Conservation (phyloP, 768 basidiomycete species). For the Mycena latifolia region DNA sequence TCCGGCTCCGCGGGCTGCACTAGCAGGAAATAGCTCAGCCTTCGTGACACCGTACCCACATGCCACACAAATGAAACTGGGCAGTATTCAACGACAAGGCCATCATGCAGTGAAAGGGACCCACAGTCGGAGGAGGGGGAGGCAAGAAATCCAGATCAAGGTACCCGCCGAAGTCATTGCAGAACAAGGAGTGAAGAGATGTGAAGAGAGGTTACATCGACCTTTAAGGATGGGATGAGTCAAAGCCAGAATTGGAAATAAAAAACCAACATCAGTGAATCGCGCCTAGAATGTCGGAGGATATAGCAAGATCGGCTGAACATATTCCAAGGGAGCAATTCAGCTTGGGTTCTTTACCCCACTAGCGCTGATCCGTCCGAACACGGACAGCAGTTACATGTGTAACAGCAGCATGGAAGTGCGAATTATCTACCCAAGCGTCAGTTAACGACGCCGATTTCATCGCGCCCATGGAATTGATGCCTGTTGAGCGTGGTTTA, state of each 20-base stretch:
- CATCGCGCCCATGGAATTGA: not conserved
- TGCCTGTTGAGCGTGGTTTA: not conserved
- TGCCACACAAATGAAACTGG: slow-evolving; percentile 54
- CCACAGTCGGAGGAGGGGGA: slow-evolving; percentile 72
- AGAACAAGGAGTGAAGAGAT: not conserved
- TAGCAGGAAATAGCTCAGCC: slow-evolving; percentile 68
- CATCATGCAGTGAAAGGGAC: slow-evolving; percentile 36
- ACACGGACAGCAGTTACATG: not conserved
- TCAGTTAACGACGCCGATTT: not conserved
- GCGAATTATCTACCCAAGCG: not conserved
- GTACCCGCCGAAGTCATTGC: slow-evolving; percentile 53
- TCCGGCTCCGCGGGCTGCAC: slow-evolving; percentile 70
- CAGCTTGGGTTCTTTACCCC: not conserved
- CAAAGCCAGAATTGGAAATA: slow-evolving; percentile 1
- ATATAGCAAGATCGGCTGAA: not conserved
- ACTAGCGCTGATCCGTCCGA: slow-evolving; percentile 3
- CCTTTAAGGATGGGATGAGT: not conserved
- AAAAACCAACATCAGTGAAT: slow-evolving; percentile 5
- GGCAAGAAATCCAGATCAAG: slow-evolving; percentile 73
- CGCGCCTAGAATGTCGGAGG: slow-evolving; percentile 3
- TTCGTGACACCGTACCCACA: slow-evolving; percentile 72
- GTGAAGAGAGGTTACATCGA: not conserved
- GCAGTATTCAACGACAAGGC: not conserved
- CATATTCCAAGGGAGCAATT: slow-evolving; percentile 1
- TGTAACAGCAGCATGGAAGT: not conserved